Conservation (phyloP, 1,139 yeast genomes). For the Candida tetrigidarum region DNA sequence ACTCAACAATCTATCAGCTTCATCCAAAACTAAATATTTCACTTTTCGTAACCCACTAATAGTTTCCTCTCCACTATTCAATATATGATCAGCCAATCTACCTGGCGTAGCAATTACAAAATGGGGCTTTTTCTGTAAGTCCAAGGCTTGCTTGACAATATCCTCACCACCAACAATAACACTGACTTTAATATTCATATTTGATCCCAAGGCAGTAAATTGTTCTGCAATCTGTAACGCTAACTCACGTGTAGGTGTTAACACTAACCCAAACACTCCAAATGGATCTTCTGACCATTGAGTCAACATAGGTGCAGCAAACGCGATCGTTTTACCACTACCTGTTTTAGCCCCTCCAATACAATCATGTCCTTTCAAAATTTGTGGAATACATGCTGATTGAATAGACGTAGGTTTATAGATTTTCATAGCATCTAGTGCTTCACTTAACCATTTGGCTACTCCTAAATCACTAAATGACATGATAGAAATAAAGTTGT, state of each 20-base stretch:
- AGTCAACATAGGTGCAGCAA: slow-evolving; percentile 94
- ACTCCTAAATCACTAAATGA: slow-evolving; percentile 72
- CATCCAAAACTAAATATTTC: slow-evolving; percentile 86
- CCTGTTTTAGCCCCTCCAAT: slow-evolving; percentile 99
- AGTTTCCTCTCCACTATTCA: slow-evolving; percentile 89
- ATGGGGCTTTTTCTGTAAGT: slow-evolving; percentile 84
- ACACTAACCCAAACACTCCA: slow-evolving; percentile 86
- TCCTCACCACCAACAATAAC: slow-evolving; percentile 96
- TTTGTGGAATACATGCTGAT: slow-evolving; percentile 84
- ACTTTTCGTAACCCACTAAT: slow-evolving; percentile 76
- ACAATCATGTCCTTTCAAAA: slow-evolving; percentile 82
- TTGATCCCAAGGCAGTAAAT: slow-evolving; percentile 89
- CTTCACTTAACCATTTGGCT: slow-evolving; percentile 84
- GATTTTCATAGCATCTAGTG: slow-evolving; percentile 82
- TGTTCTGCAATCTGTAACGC: slow-evolving; percentile 98
- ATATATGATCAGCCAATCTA: slow-evolving; percentile 88
- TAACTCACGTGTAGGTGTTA: slow-evolving; percentile 95
- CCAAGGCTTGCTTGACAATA: slow-evolving; percentile 83
- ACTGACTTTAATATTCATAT: slow-evolving; percentile 78
- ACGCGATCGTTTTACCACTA: slow-evolving; percentile 96
- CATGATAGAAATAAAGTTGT: slow-evolving; percentile 23
- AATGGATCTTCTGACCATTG: slow-evolving; percentile 95
- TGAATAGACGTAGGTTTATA: slow-evolving; percentile 87
- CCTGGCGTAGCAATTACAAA: slow-evolving; percentile 98
- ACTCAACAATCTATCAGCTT: slow-evolving; percentile 90